Base-by-base conservation (phyloP, 176 grass and related monocot species). In the Saccharum spontaneum region DNA sequence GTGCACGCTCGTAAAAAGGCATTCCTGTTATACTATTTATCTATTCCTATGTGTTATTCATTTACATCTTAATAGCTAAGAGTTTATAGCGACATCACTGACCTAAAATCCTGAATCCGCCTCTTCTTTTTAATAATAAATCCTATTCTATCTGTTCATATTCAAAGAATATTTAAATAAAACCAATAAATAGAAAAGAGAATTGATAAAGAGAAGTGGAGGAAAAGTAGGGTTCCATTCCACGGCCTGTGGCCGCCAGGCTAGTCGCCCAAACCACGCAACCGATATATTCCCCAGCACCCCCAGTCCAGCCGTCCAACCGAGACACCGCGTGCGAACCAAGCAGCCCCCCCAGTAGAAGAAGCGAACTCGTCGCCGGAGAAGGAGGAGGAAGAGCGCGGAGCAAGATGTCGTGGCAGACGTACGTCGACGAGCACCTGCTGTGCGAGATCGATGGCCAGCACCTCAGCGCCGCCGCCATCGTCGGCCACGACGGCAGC, bases 381-480 rank as follows among this genome's bases (percentile, higher is more conserved):
- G 84, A 15, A 55, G 69, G 54, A 57, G 82, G 45, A 59, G 79
- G 34, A 75, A 26, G 41, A 65, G 40, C 7, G 13, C 4, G 20
- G 41, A 57, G 69, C 67, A 77, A 89, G 83, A 95, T 97, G 94
- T 97, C 94, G 94, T 97, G 94, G 94, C 91, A 97, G 69, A 0
- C 81, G 67, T 97, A 97, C 79, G 94, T 97, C 50, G 94, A 97
- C 23, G 94, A 97, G 18, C 94, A 97, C 89, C 94, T 97, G 63
- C 49, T 93, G 89, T 97, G 94, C 94, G 94, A 97, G 18, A 84
- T 97, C 15, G 94, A 97, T 0, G 91, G 91, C 75, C 85, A 97
- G 55, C 12, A 44, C 70, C 89, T 97, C 83, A 87, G 78, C 67
- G 18, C 94, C 89, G 87, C 94, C 82, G 89, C 94, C 81, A 93